Percentiles rank a stretch among this genome's conserved stretches.
Evolutionary conservation across 192 early-diverging fungal genomes (phyloP).

Genomic region (Spizellomyces punctatus): DNA sequence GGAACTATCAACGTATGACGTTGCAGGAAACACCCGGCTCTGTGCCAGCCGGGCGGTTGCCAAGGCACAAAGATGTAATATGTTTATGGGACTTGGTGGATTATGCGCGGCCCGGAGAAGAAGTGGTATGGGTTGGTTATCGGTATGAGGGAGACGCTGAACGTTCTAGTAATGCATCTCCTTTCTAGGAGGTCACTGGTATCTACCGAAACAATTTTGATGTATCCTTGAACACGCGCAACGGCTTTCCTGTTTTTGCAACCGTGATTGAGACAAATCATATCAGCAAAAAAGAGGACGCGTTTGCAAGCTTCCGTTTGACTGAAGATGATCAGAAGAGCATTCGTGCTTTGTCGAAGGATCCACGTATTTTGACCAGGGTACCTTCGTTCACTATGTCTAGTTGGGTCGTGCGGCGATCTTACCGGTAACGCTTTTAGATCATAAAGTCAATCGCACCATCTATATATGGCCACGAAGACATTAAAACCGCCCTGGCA

Average conservation of each 20-base stretch:
- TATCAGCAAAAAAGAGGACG: conserved; percentile 85
- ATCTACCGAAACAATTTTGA: conserved; percentile 96
- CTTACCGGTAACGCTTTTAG: conserved; percentile 28
- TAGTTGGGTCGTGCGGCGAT: too few species aligned
- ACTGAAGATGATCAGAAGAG: conserved; percentile 88
- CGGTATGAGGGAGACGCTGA: background rate
- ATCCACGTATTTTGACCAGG: conserved; percentile 77
- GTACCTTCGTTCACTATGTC: conserved; percentile 35
- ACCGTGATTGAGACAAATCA: conserved; percentile 98
- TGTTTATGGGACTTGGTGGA: conserved; percentile 96
- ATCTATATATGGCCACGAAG: conserved; percentile 98
- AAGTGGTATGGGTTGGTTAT: conserved; percentile 64
- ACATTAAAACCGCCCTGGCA: conserved; percentile 93
- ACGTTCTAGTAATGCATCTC: conserved; percentile 21
- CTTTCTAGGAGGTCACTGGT: conserved; percentile 75
- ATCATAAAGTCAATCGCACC: conserved; percentile 95
- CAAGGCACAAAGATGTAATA: conserved; percentile 91
- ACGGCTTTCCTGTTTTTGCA: conserved; percentile 96
- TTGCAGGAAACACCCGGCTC: conserved; percentile 95
- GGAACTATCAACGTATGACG: conserved; percentile 96
- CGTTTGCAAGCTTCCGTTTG: conserved; percentile 81
- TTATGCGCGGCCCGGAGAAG: conserved; percentile 92
- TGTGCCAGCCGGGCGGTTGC: conserved; percentile 91
- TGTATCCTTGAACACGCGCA: conserved; percentile 78
- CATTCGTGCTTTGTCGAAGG: conserved; percentile 74